Evolutionary conservation across 2,329 filamentous ascomycete genomes (phyloP).

Genomic region (Pezicula carpinea): DNA sequence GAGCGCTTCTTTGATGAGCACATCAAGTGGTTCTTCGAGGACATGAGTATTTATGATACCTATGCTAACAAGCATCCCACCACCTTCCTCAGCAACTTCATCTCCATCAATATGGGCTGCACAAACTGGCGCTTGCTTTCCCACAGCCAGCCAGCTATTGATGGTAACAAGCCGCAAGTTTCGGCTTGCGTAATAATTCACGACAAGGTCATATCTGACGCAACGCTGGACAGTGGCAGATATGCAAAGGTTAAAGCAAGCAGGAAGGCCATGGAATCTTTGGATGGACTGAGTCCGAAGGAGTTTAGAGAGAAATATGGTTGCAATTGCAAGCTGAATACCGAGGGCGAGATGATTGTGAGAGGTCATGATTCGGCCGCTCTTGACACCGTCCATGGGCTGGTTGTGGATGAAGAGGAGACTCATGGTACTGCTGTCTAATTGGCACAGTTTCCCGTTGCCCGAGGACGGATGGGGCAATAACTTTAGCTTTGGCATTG

Average conservation of each 20-base stretch:
- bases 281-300: slow-evolving; percentile 41
- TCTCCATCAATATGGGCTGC: slow-evolving; percentile 65
- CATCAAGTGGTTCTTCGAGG: slow-evolving; percentile 72
- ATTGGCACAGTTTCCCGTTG: too few relatives aligned
- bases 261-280: slow-evolving; percentile 46
- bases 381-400: too few relatives aligned
- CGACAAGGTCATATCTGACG: slow-evolving; percentile 58
- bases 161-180: slow-evolving; percentile 43
- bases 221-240: slow-evolving; percentile 56
- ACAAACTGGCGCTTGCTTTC: slow-evolving; percentile 36
- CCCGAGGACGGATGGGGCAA: too few relatives aligned
- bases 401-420: too few relatives aligned
- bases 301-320: slow-evolving; percentile 57
- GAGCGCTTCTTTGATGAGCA: slow-evolving; percentile 72
- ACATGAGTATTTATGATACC: slow-evolving; percentile 83
- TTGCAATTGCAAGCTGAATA: slow-evolving; percentile 53
- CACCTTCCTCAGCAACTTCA: slow-evolving; percentile 61
- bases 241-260: slow-evolving; percentile 70
- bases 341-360: too few relatives aligned
- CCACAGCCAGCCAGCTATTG: slow-evolving; percentile 29
- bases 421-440: too few relatives aligned
- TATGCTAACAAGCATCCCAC: slow-evolving; percentile 85
- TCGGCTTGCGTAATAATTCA: slow-evolving; percentile 76
- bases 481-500: too few relatives aligned
- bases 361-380: too few relatives aligned